These are phyloP conservation scores for Jatropha multifida DNA, from an alignment of 441 rosid species.

Conservation along the genomic window DNA sequence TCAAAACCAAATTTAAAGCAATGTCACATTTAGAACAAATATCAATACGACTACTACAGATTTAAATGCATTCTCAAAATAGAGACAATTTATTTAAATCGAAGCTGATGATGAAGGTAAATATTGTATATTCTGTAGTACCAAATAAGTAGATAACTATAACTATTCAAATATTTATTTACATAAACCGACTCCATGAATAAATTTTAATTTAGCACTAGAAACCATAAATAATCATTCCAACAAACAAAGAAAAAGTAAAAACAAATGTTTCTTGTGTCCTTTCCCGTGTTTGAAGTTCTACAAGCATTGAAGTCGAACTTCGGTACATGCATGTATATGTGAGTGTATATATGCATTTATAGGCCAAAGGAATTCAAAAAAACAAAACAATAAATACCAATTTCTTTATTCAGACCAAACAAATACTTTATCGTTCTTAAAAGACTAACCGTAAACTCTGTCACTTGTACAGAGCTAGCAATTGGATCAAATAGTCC, in stretches of 20 bases:
- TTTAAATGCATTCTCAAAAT: neutral
- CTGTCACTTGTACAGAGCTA: conserved; percentile 80
- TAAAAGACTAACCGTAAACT: conserved; percentile 71
- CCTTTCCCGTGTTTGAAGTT: neutral
- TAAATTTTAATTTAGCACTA: neutral
- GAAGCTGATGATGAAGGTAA: neutral
- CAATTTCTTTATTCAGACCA: neutral
- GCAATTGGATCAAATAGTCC: conserved; percentile 75
- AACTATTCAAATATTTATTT: neutral
- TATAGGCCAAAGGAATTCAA: neutral
- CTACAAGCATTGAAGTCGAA: neutral
- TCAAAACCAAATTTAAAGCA: neutral
- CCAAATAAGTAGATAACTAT: neutral
- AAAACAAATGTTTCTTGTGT: neutral
- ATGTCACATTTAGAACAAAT: neutral
- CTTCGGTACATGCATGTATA: neutral
- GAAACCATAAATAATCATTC: neutral
- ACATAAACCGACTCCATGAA: too few species aligned
- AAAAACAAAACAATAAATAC: neutral
- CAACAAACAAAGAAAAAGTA: neutral
- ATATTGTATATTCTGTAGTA: neutral
- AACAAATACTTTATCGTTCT: neutral
- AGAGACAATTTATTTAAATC: neutral
- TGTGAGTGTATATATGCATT: neutral
- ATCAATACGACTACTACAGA: neutral